phyloP scores from a whole-genome alignment of 306 rosid species.

The Ceratonia siliqua region DNA sequence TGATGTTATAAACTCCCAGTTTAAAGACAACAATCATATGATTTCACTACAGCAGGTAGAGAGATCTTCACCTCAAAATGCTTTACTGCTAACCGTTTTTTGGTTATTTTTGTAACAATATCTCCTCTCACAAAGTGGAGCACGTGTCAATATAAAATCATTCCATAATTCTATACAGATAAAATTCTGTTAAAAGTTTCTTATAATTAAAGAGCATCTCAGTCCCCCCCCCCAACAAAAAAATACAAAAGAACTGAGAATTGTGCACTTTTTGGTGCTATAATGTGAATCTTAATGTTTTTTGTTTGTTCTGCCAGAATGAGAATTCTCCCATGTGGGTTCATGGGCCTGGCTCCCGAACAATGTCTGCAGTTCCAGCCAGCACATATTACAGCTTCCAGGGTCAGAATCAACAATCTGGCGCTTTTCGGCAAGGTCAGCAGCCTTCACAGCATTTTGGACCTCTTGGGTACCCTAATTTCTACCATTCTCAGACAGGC shows the following conservation, averaged over 20 bases:
- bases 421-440: constrained; percentile 87
- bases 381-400: constrained; percentile 85
- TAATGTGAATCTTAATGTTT: constrained; percentile 12
- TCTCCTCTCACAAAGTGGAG: neutral
- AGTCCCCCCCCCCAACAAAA: no score
- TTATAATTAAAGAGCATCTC: no score
- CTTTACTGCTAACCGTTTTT: neutral
- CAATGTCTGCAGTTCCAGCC: constrained; percentile 83
- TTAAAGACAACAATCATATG: constrained; percentile 82
- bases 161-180: no score
- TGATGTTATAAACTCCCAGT: constrained; percentile 82
- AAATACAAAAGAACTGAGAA: neutral
- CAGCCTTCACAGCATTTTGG: constrained; percentile 89
- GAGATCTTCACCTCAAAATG: neutral
- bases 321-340: constrained; percentile 97
- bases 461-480: constrained; percentile 72
- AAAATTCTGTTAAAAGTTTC: no score
- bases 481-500: constrained; percentile 84
- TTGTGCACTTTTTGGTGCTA: neutral
- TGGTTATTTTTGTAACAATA: neutral
- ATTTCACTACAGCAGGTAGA: constrained; percentile 93
- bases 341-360: constrained; percentile 93
- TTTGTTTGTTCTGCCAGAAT: constrained; percentile 50
- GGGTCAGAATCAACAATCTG: constrained; percentile 87
- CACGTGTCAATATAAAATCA: neutral